phyloP scores from a whole-genome alignment of 2,329 filamentous ascomycete species.

The Thelonectria olida region DNA sequence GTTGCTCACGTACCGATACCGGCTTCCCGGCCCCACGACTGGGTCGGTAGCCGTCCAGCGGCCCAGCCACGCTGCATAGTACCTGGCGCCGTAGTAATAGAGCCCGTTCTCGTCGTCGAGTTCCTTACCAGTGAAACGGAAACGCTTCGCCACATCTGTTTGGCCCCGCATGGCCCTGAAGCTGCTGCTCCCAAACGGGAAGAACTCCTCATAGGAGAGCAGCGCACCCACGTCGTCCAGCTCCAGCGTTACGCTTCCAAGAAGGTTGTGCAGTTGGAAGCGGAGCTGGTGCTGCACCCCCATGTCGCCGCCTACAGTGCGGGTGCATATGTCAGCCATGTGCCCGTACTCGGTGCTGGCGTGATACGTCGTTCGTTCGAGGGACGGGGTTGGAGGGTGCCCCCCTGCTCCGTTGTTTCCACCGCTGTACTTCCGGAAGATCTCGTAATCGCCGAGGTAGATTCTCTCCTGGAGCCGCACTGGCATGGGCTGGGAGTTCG shows the following conservation, averaged over 20 bases:
- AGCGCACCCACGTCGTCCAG: not conserved
- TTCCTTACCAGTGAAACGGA: not conserved
- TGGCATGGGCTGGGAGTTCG: not conserved
- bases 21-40: not conserved
- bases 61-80: constrained; percentile 8
- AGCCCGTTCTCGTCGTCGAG: constrained; percentile 8
- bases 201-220: constrained; percentile 19
- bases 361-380: not conserved
- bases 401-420: not conserved
- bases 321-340: not conserved
- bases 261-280: not conserved
- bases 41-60: constrained; percentile 1
- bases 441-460: constrained; percentile 4
- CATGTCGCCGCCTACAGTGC: not conserved
- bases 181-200: not conserved
- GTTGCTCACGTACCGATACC: not conserved
- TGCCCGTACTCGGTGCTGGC: too few relatives aligned
- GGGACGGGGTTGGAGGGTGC: too few relatives aligned
- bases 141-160: not conserved
- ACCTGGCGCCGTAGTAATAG: not conserved
- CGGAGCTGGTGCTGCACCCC: not conserved
- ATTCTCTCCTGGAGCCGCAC: constrained; percentile 8
- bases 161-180: not conserved
- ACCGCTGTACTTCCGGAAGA: not conserved
- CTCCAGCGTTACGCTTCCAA: not conserved